Evolutionary conservation across 768 basidiomycete genomes (phyloP), one percentile per base, ranked within the genome.

Genomic region (Serendipita sp.): DNA sequence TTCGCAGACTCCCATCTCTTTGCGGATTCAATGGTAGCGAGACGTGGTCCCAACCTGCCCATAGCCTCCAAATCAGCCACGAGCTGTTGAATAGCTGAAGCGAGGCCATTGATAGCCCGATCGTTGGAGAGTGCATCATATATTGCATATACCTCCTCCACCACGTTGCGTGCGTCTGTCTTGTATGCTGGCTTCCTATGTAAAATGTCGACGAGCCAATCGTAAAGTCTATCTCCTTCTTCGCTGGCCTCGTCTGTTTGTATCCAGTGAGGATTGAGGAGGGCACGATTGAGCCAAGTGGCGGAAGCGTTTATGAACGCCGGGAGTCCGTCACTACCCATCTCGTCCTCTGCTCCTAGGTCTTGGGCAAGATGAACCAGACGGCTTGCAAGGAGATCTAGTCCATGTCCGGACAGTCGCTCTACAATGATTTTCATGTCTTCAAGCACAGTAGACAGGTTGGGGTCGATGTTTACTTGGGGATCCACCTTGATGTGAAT

Each of bases 101-200:
- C 34, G 20, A 71, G 45, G 3, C 62, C 50, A 7, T 61, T 62
- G 11, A 67, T 69, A 5, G 68, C 60, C 13, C 51, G 61, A 62
- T 71, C 71, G 1, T 34, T 28, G 9, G 45, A 34, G 5, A 71
- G 45, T 9, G 66, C 65, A 9, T 64, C 17, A 9, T 45, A 11
- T 64, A 67, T 68, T 9, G 42, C 41, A 14, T 70, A 62, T 22
- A 64, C 14, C 43, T 70, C 69, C 30, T 63, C 34, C 5, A 68
- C 3, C 2, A 69, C 60, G 17, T 56, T 42, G 14, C 65, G 64
- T 3, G 65, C 13, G 41, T 68, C 62, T 20, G 53, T 58, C 9
- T 64, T 60, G 61, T 66, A 66, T 17, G 38, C 22, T 24, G 50
- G 26, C 51, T 65, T 62, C 9, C 26, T 24, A n/a, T 58, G 53